These are phyloP conservation scores for Benincasa hispida DNA, from an alignment of 306 rosid genomes.

Conservation along the genomic window DNA sequence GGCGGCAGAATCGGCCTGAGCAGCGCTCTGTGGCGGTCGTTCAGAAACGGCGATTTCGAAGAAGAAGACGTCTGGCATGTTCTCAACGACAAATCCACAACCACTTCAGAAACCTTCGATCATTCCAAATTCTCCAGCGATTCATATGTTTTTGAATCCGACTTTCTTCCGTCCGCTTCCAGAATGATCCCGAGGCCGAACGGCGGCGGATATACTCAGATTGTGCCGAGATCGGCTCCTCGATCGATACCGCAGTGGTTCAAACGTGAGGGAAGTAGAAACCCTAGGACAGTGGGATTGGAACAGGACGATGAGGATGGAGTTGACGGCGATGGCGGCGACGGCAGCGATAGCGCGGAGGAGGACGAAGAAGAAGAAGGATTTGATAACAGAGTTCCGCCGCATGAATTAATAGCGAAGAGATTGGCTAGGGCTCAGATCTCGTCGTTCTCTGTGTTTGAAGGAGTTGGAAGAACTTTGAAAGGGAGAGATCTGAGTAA, in stretches of 20 bases:
- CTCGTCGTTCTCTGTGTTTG: constrained; percentile 81
- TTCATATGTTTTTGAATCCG: not conserved
- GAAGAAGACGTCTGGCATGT: constrained; percentile 74
- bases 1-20: constrained; percentile 21
- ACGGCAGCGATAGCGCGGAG: not conserved
- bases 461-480: constrained; percentile 88
- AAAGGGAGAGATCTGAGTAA: constrained; percentile 90
- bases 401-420: constrained; percentile 72
- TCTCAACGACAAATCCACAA: constrained; percentile 27
- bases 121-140: not conserved
- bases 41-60: constrained; percentile 79
- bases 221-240: constrained; percentile 64
- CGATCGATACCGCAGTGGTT: constrained; percentile 60
- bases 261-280: constrained; percentile 19
- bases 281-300: not conserved
- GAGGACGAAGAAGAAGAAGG: constrained; percentile 24
- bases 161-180: constrained; percentile 24
- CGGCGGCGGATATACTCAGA: constrained; percentile 16
- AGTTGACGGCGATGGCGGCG: not conserved
- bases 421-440: constrained; percentile 71
- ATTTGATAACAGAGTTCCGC: constrained; percentile 28
- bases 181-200: constrained; percentile 48
- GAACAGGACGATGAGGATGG: not conserved
- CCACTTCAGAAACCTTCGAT: not conserved
- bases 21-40: constrained; percentile 66